Evolutionary conservation across 306 rosid species (phyloP).

Genomic region (Arachis stenosperma): DNA sequence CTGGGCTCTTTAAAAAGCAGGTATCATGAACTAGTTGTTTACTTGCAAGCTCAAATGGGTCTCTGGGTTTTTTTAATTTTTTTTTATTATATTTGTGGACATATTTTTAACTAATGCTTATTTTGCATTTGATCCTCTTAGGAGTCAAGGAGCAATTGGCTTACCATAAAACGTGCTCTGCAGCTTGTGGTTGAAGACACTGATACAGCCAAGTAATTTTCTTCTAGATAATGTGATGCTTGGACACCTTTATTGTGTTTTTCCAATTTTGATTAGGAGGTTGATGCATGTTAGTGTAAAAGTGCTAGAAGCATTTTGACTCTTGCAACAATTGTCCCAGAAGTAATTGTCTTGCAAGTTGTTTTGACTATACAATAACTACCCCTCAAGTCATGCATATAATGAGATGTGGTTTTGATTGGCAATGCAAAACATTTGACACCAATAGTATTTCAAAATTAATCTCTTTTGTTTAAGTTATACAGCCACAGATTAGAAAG

Average conservation of each 20-base stretch:
- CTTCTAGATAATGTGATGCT: slow-evolving; percentile 45
- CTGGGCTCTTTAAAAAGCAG: slow-evolving; percentile 92
- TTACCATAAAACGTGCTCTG: slow-evolving; percentile 80
- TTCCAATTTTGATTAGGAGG: not conserved
- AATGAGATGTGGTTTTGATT: not conserved
- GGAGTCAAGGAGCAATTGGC: slow-evolving; percentile 95
- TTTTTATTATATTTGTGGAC: not conserved
- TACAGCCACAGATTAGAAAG: not conserved
- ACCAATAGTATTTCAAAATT: not conserved
- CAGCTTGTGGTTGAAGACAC: slow-evolving; percentile 95
- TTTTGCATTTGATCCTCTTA: slow-evolving; percentile 58
- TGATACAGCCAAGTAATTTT: slow-evolving; percentile 83
- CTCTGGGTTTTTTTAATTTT: not conserved
- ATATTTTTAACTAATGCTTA: not conserved
- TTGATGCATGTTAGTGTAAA: too few relatives aligned
- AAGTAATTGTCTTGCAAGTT: too few relatives aligned
- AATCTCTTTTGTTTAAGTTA: not conserved
- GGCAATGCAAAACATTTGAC: not conserved
- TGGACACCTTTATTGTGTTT: slow-evolving; percentile 25
- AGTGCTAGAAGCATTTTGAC: too few relatives aligned
- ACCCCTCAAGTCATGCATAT: not conserved
- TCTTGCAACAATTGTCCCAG: too few relatives aligned
- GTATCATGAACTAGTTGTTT: slow-evolving; percentile 44
- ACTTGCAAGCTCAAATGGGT: slow-evolving; percentile 30
- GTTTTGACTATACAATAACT: not conserved